Base-by-base conservation (phyloP, 176 grass and related monocot genomes). In the Cenchrus fungigraminus region DNA sequence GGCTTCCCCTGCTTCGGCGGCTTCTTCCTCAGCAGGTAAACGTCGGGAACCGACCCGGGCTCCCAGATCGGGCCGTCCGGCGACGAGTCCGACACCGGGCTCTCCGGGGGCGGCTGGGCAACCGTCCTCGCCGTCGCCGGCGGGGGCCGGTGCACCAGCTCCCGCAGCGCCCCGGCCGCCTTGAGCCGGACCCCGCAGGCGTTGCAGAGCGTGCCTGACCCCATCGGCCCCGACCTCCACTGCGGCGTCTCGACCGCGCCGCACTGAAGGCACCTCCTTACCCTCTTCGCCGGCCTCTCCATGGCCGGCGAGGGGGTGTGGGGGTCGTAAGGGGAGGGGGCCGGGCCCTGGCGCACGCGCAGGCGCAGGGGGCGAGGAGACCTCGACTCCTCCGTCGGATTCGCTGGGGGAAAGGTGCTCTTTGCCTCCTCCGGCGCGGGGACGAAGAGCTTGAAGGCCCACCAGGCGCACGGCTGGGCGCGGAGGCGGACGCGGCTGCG, bases 171-270 rank as follows among this genome's bases (percentile, higher is more conserved):
- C 45, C 92, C 90, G 4, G 86, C 83, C 11, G 81, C 86, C 65
- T 86, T 87, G 86, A 82, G 88, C 34, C 90, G 87, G 72, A 91
- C 90, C 0, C 90, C 92, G 57, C 95, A 98, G 58, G 91, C 89
- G 83, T 91, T 98, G 89, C 93, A 98, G 32, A 98, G 87, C 43
- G 95, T 93, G 73, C 85, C 86, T 5, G 77, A 85, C 8, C 89
- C 91, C 92, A 92, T 91, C 52, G 94, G 90, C 9, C 92, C 90
- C 22, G 90, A 88, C 73, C 94, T 92, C 94, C 94, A 90, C 80
- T 87, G 92, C 74, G 92, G 94, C 62, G 94, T 94, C 87, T 95
- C 94, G 17, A 65, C 80, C 37, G 89, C 84, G 15, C 83, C 85
- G 76, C 95, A 95, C 79, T 95, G 87, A 9, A 90, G 42, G 87